Base-by-base conservation (phyloP, 495 filamentous ascomycete species). In the Neurospora sp. region DNA sequence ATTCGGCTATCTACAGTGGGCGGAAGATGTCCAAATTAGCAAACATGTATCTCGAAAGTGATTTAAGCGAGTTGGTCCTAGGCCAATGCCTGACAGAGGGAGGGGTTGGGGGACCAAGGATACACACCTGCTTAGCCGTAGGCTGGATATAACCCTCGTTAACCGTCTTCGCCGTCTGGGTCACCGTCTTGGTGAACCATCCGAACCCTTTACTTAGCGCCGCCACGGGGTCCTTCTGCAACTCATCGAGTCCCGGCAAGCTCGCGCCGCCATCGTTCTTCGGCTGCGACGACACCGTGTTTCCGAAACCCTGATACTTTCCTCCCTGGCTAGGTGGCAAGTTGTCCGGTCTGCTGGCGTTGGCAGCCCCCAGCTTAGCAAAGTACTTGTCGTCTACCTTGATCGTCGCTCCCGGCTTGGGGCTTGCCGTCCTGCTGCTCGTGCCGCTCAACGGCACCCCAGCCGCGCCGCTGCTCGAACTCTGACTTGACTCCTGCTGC, bases 151-250 rank as follows among this genome's bases (percentile, higher is more conserved):
- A 97, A 38, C 89, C 87, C 74, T 97, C 90, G 79, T 98, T 95
- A 39, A 97, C 88, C 1, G 87, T 92, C 85, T 97, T 96, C 16
- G 94, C 96, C 72, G 90, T 89, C 85, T 94, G 95, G 17, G 89
- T 91, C 16, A 98, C 94, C 40, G 92, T 91, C 14, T 86, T 89
- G 20, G 93, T 87, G 75, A 99, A 95, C 92, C 96, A 98, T 2
- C 96, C 94, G 76, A 98, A 94, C 7, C 96, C 92, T 82, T 97
- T 98, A 37, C 88, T 93, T 76, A 99, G 79, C 68, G 94, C 93
- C 0, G 88, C 94, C 72, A 98, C 86, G 3, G 96, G 94, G 80
- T 99, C 96, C 75, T 91, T 92, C 81, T 95, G 92, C 75, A 98
- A 89, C 42, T 97, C 94, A 70, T 96, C 91, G 31, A 94, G 80